Conservation (phyloP, 1,284 basidiomycete genomes). For the Apiotrichum gracile region DNA sequence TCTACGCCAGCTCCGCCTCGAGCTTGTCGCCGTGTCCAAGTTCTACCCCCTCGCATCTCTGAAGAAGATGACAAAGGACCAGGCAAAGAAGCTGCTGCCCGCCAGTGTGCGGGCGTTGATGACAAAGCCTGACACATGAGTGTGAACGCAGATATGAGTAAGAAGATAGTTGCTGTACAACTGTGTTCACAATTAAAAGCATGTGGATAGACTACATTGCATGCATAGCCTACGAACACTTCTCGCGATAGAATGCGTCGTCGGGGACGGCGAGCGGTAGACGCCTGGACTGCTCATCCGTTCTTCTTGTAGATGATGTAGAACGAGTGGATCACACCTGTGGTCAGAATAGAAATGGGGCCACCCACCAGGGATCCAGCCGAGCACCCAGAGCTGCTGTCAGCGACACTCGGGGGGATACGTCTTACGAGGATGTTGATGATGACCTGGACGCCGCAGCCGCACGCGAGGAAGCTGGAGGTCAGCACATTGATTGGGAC, state of each 20-base stretch:
- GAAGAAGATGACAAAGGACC: constrained; percentile 33
- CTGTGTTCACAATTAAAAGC: too few species aligned
- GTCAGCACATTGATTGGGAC: background rate
- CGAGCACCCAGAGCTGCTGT: constrained; percentile 4
- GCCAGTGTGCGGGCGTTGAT: constrained; percentile 35
- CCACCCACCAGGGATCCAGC: constrained; percentile 9
- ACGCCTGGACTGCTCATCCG: too few species aligned
- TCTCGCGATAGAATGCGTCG: too few species aligned
- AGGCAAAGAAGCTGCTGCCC: constrained; percentile 35
- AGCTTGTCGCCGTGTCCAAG: constrained; percentile 39
- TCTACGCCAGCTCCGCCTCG: constrained; percentile 31
- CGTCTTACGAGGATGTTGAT: constrained; percentile 6
- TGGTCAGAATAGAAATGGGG: background rate
- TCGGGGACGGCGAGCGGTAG: too few species aligned
- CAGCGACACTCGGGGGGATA: background rate
- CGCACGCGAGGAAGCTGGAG: constrained; percentile 1
- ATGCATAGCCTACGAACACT: too few species aligned
- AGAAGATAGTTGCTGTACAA: too few species aligned
- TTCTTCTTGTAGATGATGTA: background rate
- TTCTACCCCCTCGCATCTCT: constrained; percentile 42
- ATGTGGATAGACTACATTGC: too few species aligned
- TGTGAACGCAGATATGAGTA: background rate
- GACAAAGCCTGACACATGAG: constrained; percentile 7
- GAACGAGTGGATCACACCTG: constrained; percentile 4
- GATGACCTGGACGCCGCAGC: constrained; percentile 2